These are phyloP conservation scores for Neoscytalidium dimidiatum DNA, from an alignment of 2,329 filamentous ascomycete species.

Conservation along the genomic window DNA sequence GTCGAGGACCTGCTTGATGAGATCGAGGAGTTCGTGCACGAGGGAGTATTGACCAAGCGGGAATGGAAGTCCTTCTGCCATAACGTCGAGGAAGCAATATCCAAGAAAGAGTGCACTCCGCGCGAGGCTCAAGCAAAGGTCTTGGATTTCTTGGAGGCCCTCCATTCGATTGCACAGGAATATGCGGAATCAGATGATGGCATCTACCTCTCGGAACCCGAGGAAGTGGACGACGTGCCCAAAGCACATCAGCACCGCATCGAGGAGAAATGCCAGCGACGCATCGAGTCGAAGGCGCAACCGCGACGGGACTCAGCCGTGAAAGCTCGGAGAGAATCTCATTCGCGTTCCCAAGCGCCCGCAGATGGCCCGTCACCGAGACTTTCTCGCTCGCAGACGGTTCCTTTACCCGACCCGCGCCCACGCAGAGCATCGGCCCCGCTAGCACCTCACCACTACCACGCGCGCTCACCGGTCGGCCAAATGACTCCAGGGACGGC, in stretches of 20 bases:
- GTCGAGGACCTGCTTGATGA: conserved; percentile 17
- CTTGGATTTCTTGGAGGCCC: conserved; percentile 16
- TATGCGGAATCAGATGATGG: background rate
- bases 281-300: background rate
- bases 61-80: conserved; percentile 13
- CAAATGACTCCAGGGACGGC: background rate
- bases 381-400: background rate
- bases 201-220: conserved; percentile 7
- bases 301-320: conserved; percentile 5
- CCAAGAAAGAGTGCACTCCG: conserved; percentile 2
- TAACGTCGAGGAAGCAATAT: conserved; percentile 10
- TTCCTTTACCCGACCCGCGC: background rate
- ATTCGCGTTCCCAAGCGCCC: background rate
- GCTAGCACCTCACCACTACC: background rate
- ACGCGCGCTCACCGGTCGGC: background rate
- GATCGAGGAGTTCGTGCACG: conserved; percentile 10
- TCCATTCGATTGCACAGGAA: conserved; percentile 6
- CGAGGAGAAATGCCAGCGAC: background rate
- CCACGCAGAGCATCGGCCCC: conserved; percentile 4
- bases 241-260: background rate
- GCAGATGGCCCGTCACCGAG: background rate
- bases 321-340: background rate
- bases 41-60: conserved; percentile 16
- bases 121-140: conserved; percentile 17
- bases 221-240: background rate